A percentile compares a stretch with the other conserved stretches of the same genome.
Conservation (phyloP, 2,329 filamentous ascomycete genomes). For the Aureobasidium mangrovei region DNA sequence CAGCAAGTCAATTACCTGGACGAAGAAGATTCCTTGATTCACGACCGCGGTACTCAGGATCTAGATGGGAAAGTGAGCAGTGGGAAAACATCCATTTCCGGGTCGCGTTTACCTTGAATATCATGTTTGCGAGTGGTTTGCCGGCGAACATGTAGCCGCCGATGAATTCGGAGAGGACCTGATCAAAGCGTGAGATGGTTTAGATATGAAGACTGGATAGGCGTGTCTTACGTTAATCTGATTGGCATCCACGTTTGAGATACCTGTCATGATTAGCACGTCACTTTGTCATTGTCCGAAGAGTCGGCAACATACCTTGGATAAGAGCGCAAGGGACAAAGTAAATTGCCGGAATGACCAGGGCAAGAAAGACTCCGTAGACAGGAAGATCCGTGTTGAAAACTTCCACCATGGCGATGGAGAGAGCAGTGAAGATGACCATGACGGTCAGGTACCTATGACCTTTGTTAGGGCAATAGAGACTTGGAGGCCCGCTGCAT, state of each 20-base stretch:
- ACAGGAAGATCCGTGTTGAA: constrained; percentile 47
- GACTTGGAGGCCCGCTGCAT: too few relatives aligned
- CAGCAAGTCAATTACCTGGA: constrained; percentile 27
- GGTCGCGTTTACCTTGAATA: constrained; percentile 51
- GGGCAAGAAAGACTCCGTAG: constrained; percentile 73
- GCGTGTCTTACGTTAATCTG: constrained; percentile 13
- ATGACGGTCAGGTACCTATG: constrained; percentile 18
- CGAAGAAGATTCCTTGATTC: constrained; percentile 50
- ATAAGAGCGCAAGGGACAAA: constrained; percentile 89
- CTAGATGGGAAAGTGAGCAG: background rate
- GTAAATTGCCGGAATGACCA: constrained; percentile 68
- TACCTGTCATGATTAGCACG: constrained; percentile 25
- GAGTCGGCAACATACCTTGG: constrained; percentile 50
- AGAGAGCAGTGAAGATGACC: constrained; percentile 21
- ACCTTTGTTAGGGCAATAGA: too few relatives aligned
- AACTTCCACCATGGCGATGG: constrained; percentile 22
- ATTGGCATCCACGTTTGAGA: constrained; percentile 45
- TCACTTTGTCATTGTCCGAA: too few relatives aligned
- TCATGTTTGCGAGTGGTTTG: constrained; percentile 83
- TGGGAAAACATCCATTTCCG: background rate
- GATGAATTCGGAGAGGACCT: constrained; percentile 42
- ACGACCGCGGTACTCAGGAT: constrained; percentile 62
- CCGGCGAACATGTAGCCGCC: constrained; percentile 76
- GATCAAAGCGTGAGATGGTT: background rate
- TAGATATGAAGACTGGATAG: too few relatives aligned